These are phyloP conservation scores for Mollisia scopiformis DNA, from an alignment of 2,329 filamentous ascomycete species.

Conservation along the genomic window DNA sequence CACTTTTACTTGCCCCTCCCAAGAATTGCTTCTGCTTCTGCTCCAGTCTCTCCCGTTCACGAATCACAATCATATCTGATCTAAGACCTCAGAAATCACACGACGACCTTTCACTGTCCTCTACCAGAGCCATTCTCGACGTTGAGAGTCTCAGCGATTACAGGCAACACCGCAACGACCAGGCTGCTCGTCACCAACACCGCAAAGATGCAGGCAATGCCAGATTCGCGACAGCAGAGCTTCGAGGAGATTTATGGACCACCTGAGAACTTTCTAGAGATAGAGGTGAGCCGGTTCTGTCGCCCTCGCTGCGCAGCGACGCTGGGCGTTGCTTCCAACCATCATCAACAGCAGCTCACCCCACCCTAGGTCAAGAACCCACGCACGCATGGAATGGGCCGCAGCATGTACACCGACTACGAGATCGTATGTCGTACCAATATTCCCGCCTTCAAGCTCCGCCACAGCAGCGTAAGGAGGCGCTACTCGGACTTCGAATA, in stretches of 20 bases:
- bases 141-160: not conserved
- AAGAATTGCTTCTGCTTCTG: not conserved
- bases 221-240: slow-evolving; percentile 82
- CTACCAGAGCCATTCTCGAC: not conserved
- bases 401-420: slow-evolving; percentile 98
- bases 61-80: not conserved
- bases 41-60: not conserved
- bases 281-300: slow-evolving; percentile 68
- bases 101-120: not conserved
- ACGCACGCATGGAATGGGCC: slow-evolving; percentile 90
- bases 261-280: slow-evolving; percentile 98
- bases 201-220: slow-evolving; percentile 62
- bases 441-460: slow-evolving; percentile 97
- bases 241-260: slow-evolving; percentile 99
- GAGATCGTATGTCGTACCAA: slow-evolving; percentile 98
- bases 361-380: slow-evolving; percentile 79
- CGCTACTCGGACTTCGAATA: slow-evolving; percentile 99
- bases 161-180: slow-evolving; percentile 2
- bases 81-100: not conserved
- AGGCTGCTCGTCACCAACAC: slow-evolving; percentile 20
- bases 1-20: not conserved
- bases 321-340: slow-evolving; percentile 1
- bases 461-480: slow-evolving; percentile 82
- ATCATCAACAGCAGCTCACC: slow-evolving; percentile 17
- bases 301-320: not conserved